Evolutionary conservation across 495 filamentous ascomycete genomes (phyloP).

Genomic region (Tricharina praecox): DNA sequence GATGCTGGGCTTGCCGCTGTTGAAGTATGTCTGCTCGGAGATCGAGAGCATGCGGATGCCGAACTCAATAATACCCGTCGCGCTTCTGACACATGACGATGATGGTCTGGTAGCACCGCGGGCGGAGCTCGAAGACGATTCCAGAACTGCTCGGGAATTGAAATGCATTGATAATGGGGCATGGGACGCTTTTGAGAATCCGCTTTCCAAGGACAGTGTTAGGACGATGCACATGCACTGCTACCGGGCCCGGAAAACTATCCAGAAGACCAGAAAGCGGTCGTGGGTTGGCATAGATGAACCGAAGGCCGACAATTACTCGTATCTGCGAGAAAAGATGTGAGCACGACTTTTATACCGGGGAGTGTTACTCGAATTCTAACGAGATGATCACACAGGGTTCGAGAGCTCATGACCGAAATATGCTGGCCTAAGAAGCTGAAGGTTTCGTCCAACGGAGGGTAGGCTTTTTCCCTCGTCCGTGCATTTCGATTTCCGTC

Average conservation of each 20-base stretch:
- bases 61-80: constrained; percentile 58
- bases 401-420: constrained; percentile 75
- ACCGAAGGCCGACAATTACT: constrained; percentile 50
- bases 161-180: constrained; percentile 63
- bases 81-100: constrained; percentile 37
- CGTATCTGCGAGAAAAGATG: constrained; percentile 72
- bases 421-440: constrained; percentile 60
- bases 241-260: constrained; percentile 59
- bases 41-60: constrained; percentile 52
- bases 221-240: constrained; percentile 64
- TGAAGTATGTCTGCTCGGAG: constrained; percentile 52
- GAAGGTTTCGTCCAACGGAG: constrained; percentile 11
- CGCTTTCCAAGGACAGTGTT: constrained; percentile 50
- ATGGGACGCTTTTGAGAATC: constrained; percentile 63
- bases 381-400: constrained; percentile 38
- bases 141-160: constrained; percentile 12
- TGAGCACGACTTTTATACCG: constrained; percentile 23
- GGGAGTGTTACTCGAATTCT: not conserved
- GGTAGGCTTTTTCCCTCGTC: constrained; percentile 29
- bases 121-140: constrained; percentile 18
- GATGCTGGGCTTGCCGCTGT: constrained; percentile 46
- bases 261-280: constrained; percentile 54
- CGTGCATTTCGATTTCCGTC: constrained; percentile 22
- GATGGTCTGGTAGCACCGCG: constrained; percentile 12
- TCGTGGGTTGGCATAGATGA: constrained; percentile 87